A percentile compares a stretch with the other conserved stretches of the same genome.
Evolutionary conservation across 1,139 yeast genomes (phyloP).

Genomic region (Lodderomyces parapsilosis): DNA sequence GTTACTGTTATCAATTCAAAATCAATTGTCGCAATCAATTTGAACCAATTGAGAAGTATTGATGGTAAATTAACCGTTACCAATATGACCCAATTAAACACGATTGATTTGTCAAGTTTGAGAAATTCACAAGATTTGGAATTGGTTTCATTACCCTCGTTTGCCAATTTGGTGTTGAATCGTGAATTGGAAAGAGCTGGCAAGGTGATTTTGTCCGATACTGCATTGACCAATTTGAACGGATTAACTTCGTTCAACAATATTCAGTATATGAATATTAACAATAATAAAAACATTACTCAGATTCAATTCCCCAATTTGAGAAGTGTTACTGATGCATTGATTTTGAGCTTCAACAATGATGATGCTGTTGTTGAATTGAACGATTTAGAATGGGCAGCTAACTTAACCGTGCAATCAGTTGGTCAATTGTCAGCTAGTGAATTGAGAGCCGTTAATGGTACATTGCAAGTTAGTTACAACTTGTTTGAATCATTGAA

Average conservation of each 20-base stretch:
- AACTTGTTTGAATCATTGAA: slow-evolving; percentile 36
- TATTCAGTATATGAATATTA: slow-evolving; percentile 38
- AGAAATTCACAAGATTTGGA: slow-evolving; percentile 30
- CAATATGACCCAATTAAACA: slow-evolving; percentile 42
- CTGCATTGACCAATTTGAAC: slow-evolving; percentile 40
- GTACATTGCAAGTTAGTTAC: slow-evolving; percentile 41
- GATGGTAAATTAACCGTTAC: slow-evolving; percentile 37
- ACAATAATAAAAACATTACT: slow-evolving; percentile 47
- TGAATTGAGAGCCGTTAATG: slow-evolving; percentile 42
- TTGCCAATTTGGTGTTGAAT: slow-evolving; percentile 39
- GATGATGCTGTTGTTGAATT: slow-evolving; percentile 40
- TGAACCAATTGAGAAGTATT: slow-evolving; percentile 31
- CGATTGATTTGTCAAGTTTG: slow-evolving; percentile 38
- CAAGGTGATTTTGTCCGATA: slow-evolving; percentile 40
- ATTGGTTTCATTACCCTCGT: slow-evolving; percentile 45
- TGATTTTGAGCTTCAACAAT: slow-evolving; percentile 44
- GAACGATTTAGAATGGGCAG: slow-evolving; percentile 41
- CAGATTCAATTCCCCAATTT: slow-evolving; percentile 35
- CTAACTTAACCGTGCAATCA: slow-evolving; percentile 48
- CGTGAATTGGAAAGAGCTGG: slow-evolving; percentile 35
- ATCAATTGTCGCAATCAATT: slow-evolving; percentile 35
- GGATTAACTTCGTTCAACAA: slow-evolving; percentile 35
- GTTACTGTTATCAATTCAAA: slow-evolving; percentile 40
- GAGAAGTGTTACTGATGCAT: slow-evolving; percentile 32
- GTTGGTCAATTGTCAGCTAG: slow-evolving; percentile 30